Evolutionary conservation across 208 protist genomes (phyloP), one percentile per base, ranked within the genome.

Genomic region (Leptomonas pyrrhocoris): DNA sequence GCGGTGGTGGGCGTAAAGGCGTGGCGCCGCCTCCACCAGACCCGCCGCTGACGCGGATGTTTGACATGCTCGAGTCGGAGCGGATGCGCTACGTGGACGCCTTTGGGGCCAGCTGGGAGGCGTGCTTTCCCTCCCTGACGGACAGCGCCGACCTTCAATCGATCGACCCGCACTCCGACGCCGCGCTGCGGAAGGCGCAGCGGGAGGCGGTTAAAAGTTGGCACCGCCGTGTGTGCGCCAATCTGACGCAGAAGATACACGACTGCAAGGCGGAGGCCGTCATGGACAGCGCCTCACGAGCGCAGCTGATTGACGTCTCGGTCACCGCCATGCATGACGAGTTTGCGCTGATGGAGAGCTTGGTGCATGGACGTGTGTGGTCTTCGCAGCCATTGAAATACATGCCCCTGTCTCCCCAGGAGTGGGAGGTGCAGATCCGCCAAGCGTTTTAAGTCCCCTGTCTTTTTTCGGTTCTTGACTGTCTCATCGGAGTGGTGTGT

Each of bases 171-270:
- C 53, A 70, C 38, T 58, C 56, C 25, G 71, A 30, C 45, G 61
- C 51, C 12, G 69, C 73, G 28, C 75, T 95, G 48, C 74, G 67
- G 25, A 93, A 94, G 68, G 75, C 81, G 34, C 81, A 96, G 65
- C 79, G 86, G 11, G 83, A 83, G 74, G 88, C 88, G 13, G 66
- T 93, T 30, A 96, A 96, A 51, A 65, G 77, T 34, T 96, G 88
- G 88, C 73, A 89, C 68, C 69, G 73, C 23, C 61, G 71, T 28
- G 88, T 87, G 4, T 72, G 76, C 19, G 42, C 60, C 1, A 51
- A 54, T 11, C 56, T 96, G 23, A 48, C 68, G 12, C 61, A 36
- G 15, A 87, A 85, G 64, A 83, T 94, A 48, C 38, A 54, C n/a
- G 69, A 87, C 34, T 86, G 91, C 73, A 74, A 79, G 16, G 69